A percentile compares a stretch with the other conserved stretches of the same genome.
phyloP scores from a whole-genome alignment of 2,329 filamentous ascomycete genomes.

The Tothia fuscella region DNA sequence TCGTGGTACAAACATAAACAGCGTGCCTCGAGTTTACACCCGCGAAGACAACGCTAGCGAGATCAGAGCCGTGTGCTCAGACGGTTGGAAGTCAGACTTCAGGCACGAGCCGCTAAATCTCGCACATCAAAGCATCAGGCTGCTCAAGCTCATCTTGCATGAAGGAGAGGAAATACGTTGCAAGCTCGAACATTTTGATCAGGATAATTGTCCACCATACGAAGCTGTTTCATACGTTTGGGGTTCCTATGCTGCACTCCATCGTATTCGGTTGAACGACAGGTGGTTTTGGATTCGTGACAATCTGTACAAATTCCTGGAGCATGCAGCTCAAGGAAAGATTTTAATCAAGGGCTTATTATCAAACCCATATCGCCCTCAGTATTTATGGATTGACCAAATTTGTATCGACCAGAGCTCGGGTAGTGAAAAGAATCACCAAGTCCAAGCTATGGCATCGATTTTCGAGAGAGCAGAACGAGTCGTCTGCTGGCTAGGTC shows the following conservation, averaged over 20 bases:
- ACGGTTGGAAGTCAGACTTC: no score
- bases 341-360: no score
- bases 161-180: no score
- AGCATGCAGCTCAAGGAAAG: no score
- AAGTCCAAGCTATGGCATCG: background rate
- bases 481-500: background rate
- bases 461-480: background rate
- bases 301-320: background rate
- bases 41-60: no score
- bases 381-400: slow-evolving; percentile 3
- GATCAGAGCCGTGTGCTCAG: no score
- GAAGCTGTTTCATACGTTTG: background rate
- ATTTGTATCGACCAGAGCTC: slow-evolving; percentile 1
- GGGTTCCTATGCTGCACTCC: background rate
- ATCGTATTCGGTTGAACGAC: background rate
- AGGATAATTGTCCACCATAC: background rate
- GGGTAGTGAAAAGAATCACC: background rate
- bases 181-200: background rate
- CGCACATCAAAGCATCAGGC: no score
- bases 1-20: no score
- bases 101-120: no score
- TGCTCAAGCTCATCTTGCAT: no score
- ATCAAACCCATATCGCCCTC: no score
- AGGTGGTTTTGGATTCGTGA: background rate
- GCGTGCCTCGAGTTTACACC: no score